Percentiles rank a stretch among this genome's conserved stretches.
These are phyloP conservation scores for Lipomyces mesembrius DNA, from an alignment of 805 yeast species.

Conservation along the genomic window DNA sequence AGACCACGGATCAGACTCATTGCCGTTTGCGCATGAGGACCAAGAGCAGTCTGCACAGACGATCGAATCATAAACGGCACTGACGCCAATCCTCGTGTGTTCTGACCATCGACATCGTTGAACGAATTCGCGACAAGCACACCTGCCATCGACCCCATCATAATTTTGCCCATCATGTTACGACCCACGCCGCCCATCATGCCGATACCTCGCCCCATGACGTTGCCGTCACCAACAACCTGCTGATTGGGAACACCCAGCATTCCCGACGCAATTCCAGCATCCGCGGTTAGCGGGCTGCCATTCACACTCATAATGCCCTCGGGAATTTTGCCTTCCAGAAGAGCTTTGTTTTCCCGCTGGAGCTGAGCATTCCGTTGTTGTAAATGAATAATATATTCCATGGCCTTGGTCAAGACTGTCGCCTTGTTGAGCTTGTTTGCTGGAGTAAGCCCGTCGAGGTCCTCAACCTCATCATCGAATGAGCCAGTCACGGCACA, in stretches of 20 bases:
- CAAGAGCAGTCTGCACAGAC: constrained; percentile 20
- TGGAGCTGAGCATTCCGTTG: constrained; percentile 56
- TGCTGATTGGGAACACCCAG: constrained; percentile 7
- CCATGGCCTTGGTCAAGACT: constrained; percentile 76
- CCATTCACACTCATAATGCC: constrained; percentile 11
- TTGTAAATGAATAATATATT: constrained; percentile 76
- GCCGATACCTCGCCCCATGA: not conserved
- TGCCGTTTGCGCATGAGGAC: constrained; percentile 30
- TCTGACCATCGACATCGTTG: constrained; percentile 33
- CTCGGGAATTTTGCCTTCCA: constrained; percentile 38
- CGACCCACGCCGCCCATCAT: constrained; percentile 19
- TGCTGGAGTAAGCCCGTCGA: constrained; percentile 80
- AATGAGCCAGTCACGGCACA: constrained; percentile 55
- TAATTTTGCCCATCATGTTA: constrained; percentile 40
- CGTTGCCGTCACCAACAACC: not conserved
- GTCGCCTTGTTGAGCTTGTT: constrained; percentile 77
- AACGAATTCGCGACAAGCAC: constrained; percentile 42
- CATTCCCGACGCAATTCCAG: constrained; percentile 8
- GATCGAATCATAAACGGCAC: constrained; percentile 39
- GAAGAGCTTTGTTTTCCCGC: constrained; percentile 57
- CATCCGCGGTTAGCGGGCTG: constrained; percentile 4
- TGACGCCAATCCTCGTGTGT: constrained; percentile 44
- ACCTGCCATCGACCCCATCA: constrained; percentile 49
- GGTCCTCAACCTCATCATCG: constrained; percentile 50
- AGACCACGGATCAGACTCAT: constrained; percentile 37